Evolutionary conservation across 805 yeast species (phyloP), one percentile per base, ranked within the genome.

Genomic region (Lipomyces yamanashiensis): DNA sequence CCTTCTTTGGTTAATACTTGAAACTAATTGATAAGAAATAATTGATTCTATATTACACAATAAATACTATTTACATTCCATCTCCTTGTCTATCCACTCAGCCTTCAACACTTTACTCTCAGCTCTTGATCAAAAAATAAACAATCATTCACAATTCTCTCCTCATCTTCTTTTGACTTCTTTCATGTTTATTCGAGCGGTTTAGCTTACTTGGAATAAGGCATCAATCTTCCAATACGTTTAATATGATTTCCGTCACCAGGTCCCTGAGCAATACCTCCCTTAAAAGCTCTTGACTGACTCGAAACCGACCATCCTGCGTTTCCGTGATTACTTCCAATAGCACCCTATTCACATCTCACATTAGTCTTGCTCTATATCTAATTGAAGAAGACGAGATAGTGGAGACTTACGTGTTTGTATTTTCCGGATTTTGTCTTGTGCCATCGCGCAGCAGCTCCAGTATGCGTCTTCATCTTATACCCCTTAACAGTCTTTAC

Each of bases 401-500:
- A 19, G 43, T 12, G 23, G 10, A 21, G n/a, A 63, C 67, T 2
- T 52, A 66, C 69, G 37, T 62, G 66, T 50, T 63, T 66, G 58
- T 55, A 66, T 12, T 48, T 57, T 10, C 69, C 69, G 13, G 67
- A 59, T 43, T 68, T 68, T 17, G 59, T 52, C 55, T 58, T 56
- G 15, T 39, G 63, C 62, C 63, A 66, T 17, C 69, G 64, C 39
- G 59, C 59, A 10, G 62, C 68, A 2, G 67, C 59, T 8, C 69
- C 67, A n/a, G 55, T 66, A 34, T 66, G 66, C 15, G 69, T 59
- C 65, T 66, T 66, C 53, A 66, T 55, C 52, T 66, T 66, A 43
- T 66, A 64, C 15, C 54, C 54, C 50, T 54, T 58, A 39, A 49
- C 50, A 13, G 48, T 40, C 48, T 47, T 56, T 10, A 53, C 48